Evolutionary conservation across 352 stramenopile genomes (phyloP).

Genomic region (Globisporangium middletonii): DNA sequence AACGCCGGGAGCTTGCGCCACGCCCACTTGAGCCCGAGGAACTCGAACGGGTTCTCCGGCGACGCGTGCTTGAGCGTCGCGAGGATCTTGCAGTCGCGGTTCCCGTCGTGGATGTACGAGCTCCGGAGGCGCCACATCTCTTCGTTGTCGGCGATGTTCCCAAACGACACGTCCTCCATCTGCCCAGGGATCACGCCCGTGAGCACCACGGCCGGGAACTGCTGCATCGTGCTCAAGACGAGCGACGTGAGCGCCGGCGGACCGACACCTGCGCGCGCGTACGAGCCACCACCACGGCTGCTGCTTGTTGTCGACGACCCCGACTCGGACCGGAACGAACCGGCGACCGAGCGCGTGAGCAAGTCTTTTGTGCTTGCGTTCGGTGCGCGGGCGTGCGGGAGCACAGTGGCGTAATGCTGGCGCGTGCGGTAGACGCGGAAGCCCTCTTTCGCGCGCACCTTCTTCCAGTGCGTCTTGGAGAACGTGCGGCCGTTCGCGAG

Average conservation of each 20-base stretch:
- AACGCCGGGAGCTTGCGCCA: conserved; percentile 2
- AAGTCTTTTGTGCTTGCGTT: no score
- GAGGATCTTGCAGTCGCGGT: conserved; percentile 32
- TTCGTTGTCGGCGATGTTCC: conserved; percentile 35
- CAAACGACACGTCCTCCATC: conserved; percentile 37
- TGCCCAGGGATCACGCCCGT: conserved; percentile 31
- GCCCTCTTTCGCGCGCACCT: background rate
- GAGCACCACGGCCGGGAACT: conserved; percentile 25
- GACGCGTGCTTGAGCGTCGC: conserved; percentile 25
- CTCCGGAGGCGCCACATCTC: conserved; percentile 30
- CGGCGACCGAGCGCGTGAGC: no score
- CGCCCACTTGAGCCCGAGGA: conserved; percentile 39
- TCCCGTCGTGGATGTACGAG: conserved; percentile 30
- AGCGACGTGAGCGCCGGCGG: no score
- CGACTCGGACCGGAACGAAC: no score
- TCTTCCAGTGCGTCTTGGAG: conserved; percentile 14
- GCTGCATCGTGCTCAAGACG: background rate
- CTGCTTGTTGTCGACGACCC: background rate
- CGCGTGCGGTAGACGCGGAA: conserved; percentile 5
- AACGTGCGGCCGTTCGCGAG: conserved; percentile 1
- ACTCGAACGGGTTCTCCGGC: conserved; percentile 33
- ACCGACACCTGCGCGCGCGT: background rate
- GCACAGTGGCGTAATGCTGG: background rate
- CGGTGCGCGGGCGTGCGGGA: background rate
- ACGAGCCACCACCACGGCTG: background rate